phyloP scores from a whole-genome alignment of 805 yeast genomes.

The Tetrapisispora nanseiensis region DNA sequence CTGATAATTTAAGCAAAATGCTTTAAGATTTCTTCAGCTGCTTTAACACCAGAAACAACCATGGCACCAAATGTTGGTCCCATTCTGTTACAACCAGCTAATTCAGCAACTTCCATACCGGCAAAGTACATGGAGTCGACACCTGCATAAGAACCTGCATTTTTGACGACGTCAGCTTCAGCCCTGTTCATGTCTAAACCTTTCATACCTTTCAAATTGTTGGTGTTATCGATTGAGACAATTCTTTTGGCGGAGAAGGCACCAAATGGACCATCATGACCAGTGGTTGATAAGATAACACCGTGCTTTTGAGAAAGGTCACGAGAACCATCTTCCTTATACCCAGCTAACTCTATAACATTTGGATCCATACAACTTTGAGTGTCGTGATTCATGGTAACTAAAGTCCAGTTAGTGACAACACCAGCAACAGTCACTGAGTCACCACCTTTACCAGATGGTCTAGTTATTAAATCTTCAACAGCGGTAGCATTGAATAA shows the following conservation, averaged over 20 bases:
- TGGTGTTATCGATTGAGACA: slow-evolving; percentile 38
- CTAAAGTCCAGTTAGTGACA: slow-evolving; percentile 77
- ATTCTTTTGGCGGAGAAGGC: slow-evolving; percentile 69
- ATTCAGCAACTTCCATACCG: slow-evolving; percentile 74
- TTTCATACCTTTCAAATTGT: slow-evolving; percentile 58
- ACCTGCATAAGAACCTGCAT: slow-evolving; percentile 38
- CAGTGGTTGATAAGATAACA: slow-evolving; percentile 63
- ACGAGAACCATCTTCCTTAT: slow-evolving; percentile 25
- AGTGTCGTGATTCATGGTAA: slow-evolving; percentile 62
- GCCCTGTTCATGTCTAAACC: slow-evolving; percentile 73
- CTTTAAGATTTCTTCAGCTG: slow-evolving; percentile 45
- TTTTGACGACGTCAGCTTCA: slow-evolving; percentile 65
- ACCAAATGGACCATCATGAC: slow-evolving; percentile 80
- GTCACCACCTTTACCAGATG: slow-evolving; percentile 44
- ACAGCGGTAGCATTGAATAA: slow-evolving; percentile 74
- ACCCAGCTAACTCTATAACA: slow-evolving; percentile 49
- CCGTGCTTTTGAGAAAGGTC: slow-evolving; percentile 30
- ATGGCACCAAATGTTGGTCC: slow-evolving; percentile 80
- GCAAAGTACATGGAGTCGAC: slow-evolving; percentile 30
- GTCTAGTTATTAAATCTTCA: slow-evolving; percentile 69
- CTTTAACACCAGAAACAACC: slow-evolving; percentile 70
- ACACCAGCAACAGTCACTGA: slow-evolving; percentile 61
- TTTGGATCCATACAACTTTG: slow-evolving; percentile 80
- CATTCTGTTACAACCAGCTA: slow-evolving; percentile 72
- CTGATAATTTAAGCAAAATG: slow-evolving; percentile 17